A percentile compares a stretch with the other conserved stretches of the same genome.
Evolutionary conservation across 169 alveolate species (phyloP).

Genomic region (Plasmodium relictum): DNA sequence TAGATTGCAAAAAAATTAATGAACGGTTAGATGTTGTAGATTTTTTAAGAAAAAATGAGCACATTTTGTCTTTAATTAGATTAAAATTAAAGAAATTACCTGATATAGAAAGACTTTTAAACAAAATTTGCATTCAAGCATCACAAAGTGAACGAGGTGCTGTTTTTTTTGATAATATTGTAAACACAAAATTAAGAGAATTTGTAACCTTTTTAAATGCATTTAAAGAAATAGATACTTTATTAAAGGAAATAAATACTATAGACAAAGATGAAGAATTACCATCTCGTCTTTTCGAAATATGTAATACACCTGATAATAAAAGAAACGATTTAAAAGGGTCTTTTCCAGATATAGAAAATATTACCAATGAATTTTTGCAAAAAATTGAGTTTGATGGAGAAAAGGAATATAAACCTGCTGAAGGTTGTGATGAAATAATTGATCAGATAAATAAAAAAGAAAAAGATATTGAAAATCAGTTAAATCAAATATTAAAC

Average conservation of each 20-base stretch:
- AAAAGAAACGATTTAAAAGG: slow-evolving; percentile 49
- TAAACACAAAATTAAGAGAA: slow-evolving; percentile 82
- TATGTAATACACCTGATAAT: slow-evolving; percentile 61
- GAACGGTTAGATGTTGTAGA: slow-evolving; percentile 94
- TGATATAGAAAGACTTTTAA: slow-evolving; percentile 89
- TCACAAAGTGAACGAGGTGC: slow-evolving; percentile 91
- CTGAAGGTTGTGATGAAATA: slow-evolving; percentile 79
- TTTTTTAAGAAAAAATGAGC: slow-evolving; percentile 87
- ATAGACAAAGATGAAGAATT: slow-evolving; percentile 63
- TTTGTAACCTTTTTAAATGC: slow-evolving; percentile 83
- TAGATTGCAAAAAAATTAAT: slow-evolving; percentile 88
- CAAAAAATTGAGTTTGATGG: slow-evolving; percentile 79
- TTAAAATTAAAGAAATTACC: slow-evolving; percentile 81
- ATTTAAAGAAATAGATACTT: slow-evolving; percentile 78
- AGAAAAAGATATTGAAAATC: slow-evolving; percentile 42
- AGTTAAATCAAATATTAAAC: slow-evolving; percentile 67
- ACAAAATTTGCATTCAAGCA: slow-evolving; percentile 88
- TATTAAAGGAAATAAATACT: slow-evolving; percentile 75
- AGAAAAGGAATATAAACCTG: slow-evolving; percentile 79
- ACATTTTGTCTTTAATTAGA: slow-evolving; percentile 80
- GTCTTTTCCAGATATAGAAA: slow-evolving; percentile 79
- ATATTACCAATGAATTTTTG: slow-evolving; percentile 79
- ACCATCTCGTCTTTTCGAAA: slow-evolving; percentile 43
- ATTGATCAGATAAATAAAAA: slow-evolving; percentile 59
- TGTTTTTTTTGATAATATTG: slow-evolving; percentile 89